Conservation (phyloP, 1,139 yeast species). For the Wickerhamomyces sp. region DNA sequence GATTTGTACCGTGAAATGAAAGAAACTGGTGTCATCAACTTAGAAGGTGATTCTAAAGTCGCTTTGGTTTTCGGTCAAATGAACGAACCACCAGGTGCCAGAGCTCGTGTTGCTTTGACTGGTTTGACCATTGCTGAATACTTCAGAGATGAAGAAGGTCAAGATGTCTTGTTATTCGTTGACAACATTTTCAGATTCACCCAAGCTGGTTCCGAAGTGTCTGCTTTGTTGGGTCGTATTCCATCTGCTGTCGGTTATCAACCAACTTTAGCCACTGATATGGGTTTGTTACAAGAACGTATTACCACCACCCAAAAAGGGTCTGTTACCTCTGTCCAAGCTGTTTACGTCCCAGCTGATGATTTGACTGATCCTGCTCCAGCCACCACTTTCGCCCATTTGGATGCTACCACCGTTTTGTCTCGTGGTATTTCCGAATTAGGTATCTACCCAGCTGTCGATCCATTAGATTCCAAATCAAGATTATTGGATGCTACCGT, state of each 20-base stretch:
- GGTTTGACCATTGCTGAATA: constrained; percentile 99
- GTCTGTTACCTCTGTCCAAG: constrained; percentile 99
- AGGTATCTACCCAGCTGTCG: constrained; percentile 99
- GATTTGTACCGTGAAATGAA: constrained; percentile 99
- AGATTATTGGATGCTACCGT: constrained; percentile 96
- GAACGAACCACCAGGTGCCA: constrained; percentile 99
- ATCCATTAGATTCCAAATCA: constrained; percentile 98
- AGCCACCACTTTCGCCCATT: constrained; percentile 99
- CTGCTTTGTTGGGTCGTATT: constrained; percentile 99
- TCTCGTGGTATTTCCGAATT: constrained; percentile 99
- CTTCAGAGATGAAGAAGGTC: constrained; percentile 99
- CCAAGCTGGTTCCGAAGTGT: constrained; percentile 99
- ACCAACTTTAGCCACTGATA: constrained; percentile 99
- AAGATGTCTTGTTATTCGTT: constrained; percentile 98
- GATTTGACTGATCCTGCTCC: constrained; percentile 99
- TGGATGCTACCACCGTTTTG: constrained; percentile 99
- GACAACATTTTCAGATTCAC: constrained; percentile 99
- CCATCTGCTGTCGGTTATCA: constrained; percentile 99
- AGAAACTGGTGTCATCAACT: constrained; percentile 99
- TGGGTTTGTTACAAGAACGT: constrained; percentile 99
- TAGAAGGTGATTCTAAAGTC: constrained; percentile 99
- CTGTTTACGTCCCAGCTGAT: constrained; percentile 99
- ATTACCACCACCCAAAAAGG: constrained; percentile 99
- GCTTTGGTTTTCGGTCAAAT: constrained; percentile 99
- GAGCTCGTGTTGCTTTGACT: constrained; percentile 99